Conservation (phyloP, 768 basidiomycete genomes). For the Russula dissimulans region DNA sequence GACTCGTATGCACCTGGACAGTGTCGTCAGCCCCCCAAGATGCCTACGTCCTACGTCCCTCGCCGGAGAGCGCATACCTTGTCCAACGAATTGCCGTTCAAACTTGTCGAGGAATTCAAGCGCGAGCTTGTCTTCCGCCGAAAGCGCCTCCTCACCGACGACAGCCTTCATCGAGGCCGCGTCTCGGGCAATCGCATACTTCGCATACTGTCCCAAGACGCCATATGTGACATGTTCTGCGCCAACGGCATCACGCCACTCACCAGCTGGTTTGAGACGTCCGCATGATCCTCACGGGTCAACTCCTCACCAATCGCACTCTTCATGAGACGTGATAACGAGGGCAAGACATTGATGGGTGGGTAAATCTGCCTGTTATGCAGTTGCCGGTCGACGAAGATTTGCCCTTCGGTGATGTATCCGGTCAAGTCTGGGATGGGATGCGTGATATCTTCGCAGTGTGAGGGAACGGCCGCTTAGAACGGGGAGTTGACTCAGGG, state of each 20-base stretch:
- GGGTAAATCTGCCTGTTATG: constrained; percentile 98
- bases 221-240: constrained; percentile 14
- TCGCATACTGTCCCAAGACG: constrained; percentile 63
- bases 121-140: constrained; percentile 90
- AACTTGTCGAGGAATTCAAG: constrained; percentile 97
- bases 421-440: constrained; percentile 99
- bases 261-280: constrained; percentile 97
- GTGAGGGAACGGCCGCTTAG: neutral
- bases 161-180: constrained; percentile 99
- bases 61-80: constrained; percentile 46
- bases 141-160: constrained; percentile 96
- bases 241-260: constrained; percentile 24
- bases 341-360: constrained; percentile 98
- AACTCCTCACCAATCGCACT: constrained; percentile 96
- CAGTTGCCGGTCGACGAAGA: constrained; percentile 95
- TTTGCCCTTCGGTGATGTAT: constrained; percentile 99
- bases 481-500: constrained; percentile 5
- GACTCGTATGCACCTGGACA: constrained; percentile 81
- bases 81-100: constrained; percentile 93
- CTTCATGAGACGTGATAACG: constrained; percentile 99
- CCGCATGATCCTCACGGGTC: constrained; percentile 96
- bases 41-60: neutral
- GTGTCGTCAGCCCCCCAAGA: constrained; percentile 1
- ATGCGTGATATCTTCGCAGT: constrained; percentile 87
- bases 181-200: constrained; percentile 96